These are phyloP conservation scores for Passiflora organensis DNA, from an alignment of 345 rosid species.

Conservation along the genomic window DNA sequence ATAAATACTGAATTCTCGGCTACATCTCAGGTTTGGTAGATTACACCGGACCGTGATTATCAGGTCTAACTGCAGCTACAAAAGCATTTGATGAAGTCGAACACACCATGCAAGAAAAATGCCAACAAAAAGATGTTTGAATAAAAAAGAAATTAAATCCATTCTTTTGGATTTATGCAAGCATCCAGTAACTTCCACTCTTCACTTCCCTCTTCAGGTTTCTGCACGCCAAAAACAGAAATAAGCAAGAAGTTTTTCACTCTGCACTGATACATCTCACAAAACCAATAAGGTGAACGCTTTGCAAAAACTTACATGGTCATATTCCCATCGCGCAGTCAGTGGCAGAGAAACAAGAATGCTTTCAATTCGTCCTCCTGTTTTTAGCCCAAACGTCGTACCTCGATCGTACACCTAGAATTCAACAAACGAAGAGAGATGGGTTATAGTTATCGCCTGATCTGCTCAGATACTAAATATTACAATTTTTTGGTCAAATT, in stretches of 20 bases:
- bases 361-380: constrained; percentile 96
- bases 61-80: neutral
- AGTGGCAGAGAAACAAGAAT: constrained; percentile 95
- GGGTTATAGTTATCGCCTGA: neutral
- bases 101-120: neutral
- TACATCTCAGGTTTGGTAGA: no score
- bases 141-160: constrained; percentile 45
- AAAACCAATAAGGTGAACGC: neutral
- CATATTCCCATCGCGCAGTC: constrained; percentile 95
- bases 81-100: neutral
- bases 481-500: neutral
- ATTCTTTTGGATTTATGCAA: constrained; percentile 92
- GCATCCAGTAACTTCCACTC: constrained; percentile 98
- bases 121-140: neutral
- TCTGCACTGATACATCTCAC: neutral
- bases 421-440: constrained; percentile 2
- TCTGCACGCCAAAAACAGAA: constrained; percentile 38
- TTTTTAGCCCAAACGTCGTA: constrained; percentile 94
- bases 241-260: neutral
- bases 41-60: no score
- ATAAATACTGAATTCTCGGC: no score
- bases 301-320: constrained; percentile 55
- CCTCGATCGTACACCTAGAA: constrained; percentile 90
- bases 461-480: no score
- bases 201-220: constrained; percentile 92